phyloP scores from a whole-genome alignment of 768 basidiomycete genomes.

The Chalciporus pseudorubinellus region DNA sequence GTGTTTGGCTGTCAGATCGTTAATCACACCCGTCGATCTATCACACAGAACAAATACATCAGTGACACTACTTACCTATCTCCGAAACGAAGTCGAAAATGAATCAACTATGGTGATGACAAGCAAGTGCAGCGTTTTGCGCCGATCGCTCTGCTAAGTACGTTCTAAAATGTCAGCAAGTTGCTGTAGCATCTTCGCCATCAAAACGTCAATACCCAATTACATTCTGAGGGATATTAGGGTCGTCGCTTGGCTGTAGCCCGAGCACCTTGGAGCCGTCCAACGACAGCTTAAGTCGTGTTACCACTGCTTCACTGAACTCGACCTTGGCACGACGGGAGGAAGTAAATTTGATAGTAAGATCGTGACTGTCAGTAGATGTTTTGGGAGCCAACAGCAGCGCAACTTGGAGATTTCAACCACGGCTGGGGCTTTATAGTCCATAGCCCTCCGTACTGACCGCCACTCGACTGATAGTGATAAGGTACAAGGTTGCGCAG shows the following conservation, averaged over 20 bases:
- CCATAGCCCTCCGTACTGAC: no score
- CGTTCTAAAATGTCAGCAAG: no score
- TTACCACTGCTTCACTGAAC: constrained; percentile 46
- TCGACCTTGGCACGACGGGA: no score
- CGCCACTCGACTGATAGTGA: no score
- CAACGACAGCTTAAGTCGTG: constrained; percentile 43
- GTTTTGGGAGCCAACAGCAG: no score
- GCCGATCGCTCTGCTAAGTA: constrained; percentile 42
- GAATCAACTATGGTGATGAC: constrained; percentile 50
- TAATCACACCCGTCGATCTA: constrained; percentile 47
- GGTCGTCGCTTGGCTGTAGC: constrained; percentile 52
- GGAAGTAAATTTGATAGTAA: no score
- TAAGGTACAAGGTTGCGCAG: no score
- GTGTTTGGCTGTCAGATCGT: constrained; percentile 47
- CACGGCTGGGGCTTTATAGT: no score
- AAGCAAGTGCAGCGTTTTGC: constrained; percentile 46
- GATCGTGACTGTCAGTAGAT: no score
- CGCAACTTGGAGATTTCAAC: no score
- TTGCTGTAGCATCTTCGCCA: no score
- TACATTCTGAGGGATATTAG: constrained; percentile 55
- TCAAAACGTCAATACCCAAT: no score
- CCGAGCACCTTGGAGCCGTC: constrained; percentile 50
- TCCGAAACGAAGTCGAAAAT: constrained; percentile 57
- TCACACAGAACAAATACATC: neutral
- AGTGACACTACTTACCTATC: constrained; percentile 2